Conservation (phyloP, 192 early-diverging fungal species). For the Chytriomyces sp. region DNA sequence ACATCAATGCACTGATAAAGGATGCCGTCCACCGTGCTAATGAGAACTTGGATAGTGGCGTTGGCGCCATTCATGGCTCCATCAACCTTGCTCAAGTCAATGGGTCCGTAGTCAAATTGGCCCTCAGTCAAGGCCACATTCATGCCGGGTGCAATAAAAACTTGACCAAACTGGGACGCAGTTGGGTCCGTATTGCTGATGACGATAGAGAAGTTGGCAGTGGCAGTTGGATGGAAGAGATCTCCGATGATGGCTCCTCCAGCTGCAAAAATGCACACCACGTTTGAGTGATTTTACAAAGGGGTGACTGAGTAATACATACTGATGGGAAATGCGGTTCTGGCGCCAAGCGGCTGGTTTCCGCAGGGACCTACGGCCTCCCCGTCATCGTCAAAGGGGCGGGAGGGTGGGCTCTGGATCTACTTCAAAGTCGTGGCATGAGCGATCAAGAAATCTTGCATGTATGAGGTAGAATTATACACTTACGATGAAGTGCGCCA, state of each 20-base stretch:
- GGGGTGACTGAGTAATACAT: neutral
- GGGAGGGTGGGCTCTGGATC: slow-evolving; percentile 46
- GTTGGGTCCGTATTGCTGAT: slow-evolving; percentile 44
- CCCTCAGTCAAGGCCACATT: neutral
- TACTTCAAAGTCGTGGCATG: neutral
- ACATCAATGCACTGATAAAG: slow-evolving; percentile 47
- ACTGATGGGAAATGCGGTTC: slow-evolving; percentile 51
- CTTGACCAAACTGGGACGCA: slow-evolving; percentile 1
- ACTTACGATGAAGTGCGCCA: slow-evolving; percentile 46
- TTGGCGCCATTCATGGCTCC: slow-evolving; percentile 46
- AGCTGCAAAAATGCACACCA: slow-evolving; percentile 19
- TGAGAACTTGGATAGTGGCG: slow-evolving; percentile 58
- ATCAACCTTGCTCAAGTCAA: slow-evolving; percentile 39
- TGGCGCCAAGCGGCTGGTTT: slow-evolving; percentile 40
- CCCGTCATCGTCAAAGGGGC: slow-evolving; percentile 47
- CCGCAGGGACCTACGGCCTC: slow-evolving; percentile 57
- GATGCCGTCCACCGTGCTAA: slow-evolving; percentile 51
- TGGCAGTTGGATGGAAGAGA: slow-evolving; percentile 45
- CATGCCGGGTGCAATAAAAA: neutral
- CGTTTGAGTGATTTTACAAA: neutral
- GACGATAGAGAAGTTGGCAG: slow-evolving; percentile 44
- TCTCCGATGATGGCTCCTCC: slow-evolving; percentile 30
- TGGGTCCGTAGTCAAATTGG: slow-evolving; percentile 36
- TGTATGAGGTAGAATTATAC: neutral
- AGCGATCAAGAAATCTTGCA: neutral